These are phyloP conservation scores for Effrenium voratum DNA, from an alignment of 73 alveolate species.

Conservation along the genomic window DNA sequence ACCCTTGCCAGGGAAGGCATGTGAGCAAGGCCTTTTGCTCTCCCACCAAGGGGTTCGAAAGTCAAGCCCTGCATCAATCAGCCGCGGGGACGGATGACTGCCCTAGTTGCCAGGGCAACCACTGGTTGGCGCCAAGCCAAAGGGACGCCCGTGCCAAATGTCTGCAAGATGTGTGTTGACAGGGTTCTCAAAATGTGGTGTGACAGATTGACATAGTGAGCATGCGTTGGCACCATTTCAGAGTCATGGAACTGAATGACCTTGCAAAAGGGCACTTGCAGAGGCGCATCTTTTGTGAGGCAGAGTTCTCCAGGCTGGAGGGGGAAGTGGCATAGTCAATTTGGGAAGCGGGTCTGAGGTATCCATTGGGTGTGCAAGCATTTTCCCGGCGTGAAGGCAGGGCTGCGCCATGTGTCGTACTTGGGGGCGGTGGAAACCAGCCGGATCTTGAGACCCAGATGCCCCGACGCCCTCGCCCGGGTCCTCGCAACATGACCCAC, in stretches of 20 bases:
- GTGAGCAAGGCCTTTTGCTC: too few species aligned
- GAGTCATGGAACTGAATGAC: neutral
- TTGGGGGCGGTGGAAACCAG: neutral
- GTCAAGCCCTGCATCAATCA: too few species aligned
- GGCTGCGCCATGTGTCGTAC: neutral
- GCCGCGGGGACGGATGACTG: too few species aligned
- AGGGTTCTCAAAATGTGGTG: too few species aligned
- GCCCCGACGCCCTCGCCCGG: neutral
- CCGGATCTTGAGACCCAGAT: neutral
- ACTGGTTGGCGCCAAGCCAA: neutral
- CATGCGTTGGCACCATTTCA: neutral
- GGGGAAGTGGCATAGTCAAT: neutral
- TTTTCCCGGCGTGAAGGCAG: constrained; percentile 64
- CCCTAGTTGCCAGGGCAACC: too few species aligned
- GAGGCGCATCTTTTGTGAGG: neutral
- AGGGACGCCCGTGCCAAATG: neutral
- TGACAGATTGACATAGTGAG: neutral
- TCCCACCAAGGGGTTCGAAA: too few species aligned
- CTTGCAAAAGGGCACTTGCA: neutral
- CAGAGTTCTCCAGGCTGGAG: too few species aligned
- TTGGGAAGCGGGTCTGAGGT: neutral
- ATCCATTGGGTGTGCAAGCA: constrained; percentile 41
- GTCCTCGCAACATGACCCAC: neutral
- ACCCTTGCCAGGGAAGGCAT: too few species aligned
- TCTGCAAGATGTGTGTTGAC: neutral